Percentiles rank a stretch among this genome's conserved stretches.
These are phyloP conservation scores for Blepharisma stoltei DNA, from an alignment of 73 alveolate species.

Conservation along the genomic window DNA sequence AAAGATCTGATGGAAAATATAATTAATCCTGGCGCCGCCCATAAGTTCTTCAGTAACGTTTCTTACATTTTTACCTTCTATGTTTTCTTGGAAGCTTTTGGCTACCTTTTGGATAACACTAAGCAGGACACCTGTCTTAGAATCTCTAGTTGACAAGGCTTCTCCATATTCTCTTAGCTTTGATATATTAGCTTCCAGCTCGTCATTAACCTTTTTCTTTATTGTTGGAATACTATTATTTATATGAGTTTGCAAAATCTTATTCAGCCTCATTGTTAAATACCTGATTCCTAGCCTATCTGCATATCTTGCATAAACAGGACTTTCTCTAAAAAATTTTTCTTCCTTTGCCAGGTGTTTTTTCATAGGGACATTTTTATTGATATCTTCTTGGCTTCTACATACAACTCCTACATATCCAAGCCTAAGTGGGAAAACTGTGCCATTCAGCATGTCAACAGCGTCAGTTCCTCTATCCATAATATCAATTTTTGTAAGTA, in stretches of 20 bases:
- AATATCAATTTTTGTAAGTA: constrained; percentile 81
- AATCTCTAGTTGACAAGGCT: constrained; percentile 49
- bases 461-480: constrained; percentile 99
- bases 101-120: constrained; percentile 40
- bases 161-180: constrained; percentile 20
- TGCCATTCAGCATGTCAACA: constrained; percentile 68
- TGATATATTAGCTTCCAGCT: not conserved
- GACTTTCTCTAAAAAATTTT: constrained; percentile 46
- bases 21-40: constrained; percentile 74
- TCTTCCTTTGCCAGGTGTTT: constrained; percentile 55
- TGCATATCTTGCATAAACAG: constrained; percentile 53
- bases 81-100: constrained; percentile 42
- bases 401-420: constrained; percentile 89
- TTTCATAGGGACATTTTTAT: constrained; percentile 58
- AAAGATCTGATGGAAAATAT: constrained; percentile 55
- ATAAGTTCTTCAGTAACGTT: constrained; percentile 57
- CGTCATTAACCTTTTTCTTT: constrained; percentile 59
- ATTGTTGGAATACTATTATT: constrained; percentile 69
- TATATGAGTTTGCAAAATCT: constrained; percentile 50
- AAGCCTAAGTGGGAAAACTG: constrained; percentile 68
- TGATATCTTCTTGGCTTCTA: constrained; percentile 80
- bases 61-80: constrained; percentile 60
- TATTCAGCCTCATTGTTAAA: constrained; percentile 49
- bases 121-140: constrained; percentile 37
- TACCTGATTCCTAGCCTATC: constrained; percentile 56